Conservation (phyloP, 2,329 filamentous ascomycete genomes). For the Xylaria sp. region DNA sequence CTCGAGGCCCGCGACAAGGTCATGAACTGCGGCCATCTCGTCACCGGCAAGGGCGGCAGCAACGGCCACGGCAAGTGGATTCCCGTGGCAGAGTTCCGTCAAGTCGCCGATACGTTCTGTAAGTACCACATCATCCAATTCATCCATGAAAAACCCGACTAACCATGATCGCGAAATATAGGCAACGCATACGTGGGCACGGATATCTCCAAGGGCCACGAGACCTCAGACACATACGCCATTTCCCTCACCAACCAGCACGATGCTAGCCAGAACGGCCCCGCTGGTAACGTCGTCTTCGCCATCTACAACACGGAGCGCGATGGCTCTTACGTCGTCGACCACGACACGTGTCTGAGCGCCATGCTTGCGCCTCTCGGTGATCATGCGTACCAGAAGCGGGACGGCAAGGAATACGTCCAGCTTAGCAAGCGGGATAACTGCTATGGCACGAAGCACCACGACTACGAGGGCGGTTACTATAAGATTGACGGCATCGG, state of each 20-base stretch:
- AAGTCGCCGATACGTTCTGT: background rate
- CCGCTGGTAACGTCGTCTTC: background rate
- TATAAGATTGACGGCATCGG: background rate
- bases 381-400: background rate
- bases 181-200: background rate
- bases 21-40: background rate
- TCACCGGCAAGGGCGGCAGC: background rate
- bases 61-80: background rate
- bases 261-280: background rate
- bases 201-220: background rate
- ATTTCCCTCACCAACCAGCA: background rate
- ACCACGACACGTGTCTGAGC: background rate
- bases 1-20: background rate
- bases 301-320: background rate
- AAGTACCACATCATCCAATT: background rate
- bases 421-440: background rate
- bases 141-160: background rate
- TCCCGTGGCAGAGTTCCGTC: background rate
- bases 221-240: background rate
- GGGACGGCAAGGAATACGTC: background rate
- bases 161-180: background rate
- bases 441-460: background rate
- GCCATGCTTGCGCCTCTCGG: background rate
- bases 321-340: background rate
- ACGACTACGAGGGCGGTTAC: background rate